Conservation (phyloP, 768 basidiomycete species). For the Piloderma croceum region DNA sequence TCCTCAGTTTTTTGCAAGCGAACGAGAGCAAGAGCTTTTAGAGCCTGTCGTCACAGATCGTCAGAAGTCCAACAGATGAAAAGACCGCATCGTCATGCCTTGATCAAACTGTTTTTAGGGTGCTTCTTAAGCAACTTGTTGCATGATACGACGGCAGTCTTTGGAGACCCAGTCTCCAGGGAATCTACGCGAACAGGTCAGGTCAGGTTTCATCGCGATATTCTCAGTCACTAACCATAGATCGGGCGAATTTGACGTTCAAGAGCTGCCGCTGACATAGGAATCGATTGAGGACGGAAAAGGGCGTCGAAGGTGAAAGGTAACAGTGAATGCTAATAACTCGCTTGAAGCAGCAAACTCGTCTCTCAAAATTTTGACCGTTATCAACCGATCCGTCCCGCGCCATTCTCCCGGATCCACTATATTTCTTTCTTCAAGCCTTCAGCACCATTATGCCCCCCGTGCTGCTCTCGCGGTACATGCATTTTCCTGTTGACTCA, state of each 20-base stretch:
- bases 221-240: conserved; percentile 51
- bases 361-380: background rate
- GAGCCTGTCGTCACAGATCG: conserved; percentile 41
- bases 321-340: too few species aligned
- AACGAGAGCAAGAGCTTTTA: conserved; percentile 81
- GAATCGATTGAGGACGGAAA: conserved; percentile 1
- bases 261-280: conserved; percentile 52
- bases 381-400: background rate
- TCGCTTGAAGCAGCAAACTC: background rate
- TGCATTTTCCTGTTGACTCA: conserved; percentile 4
- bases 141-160: conserved; percentile 78
- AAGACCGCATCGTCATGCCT: conserved; percentile 35
- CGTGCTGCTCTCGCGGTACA: conserved; percentile 48
- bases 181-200: conserved; percentile 49
- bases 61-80: background rate
- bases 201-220: conserved; percentile 1
- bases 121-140: conserved; percentile 87
- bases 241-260: conserved; percentile 84
- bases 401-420: background rate
- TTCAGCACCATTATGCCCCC: conserved; percentile 42
- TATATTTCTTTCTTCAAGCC: too few species aligned
- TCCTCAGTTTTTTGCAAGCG: conserved; percentile 85
- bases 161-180: conserved; percentile 80
- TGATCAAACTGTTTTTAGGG: conserved; percentile 65
- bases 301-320: background rate